phyloP scores from a whole-genome alignment of 179 eudicot species.

The Nepenthes alata region DNA sequence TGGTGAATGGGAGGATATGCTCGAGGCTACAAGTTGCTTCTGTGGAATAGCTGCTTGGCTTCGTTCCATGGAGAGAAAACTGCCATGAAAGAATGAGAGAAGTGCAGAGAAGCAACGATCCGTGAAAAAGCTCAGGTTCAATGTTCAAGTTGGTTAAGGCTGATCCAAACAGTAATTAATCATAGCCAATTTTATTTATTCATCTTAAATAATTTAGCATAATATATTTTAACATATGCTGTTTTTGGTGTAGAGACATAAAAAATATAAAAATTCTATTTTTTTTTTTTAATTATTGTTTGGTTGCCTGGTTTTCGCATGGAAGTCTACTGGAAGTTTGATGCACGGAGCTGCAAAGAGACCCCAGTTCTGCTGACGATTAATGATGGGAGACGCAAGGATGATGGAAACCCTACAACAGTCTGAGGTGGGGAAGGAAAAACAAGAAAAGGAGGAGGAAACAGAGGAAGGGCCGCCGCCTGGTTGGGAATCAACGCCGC shows the following conservation, averaged over 20 bases:
- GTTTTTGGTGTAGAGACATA: too few species aligned
- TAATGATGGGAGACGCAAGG: neutral
- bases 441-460: constrained; percentile 1
- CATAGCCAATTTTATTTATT: too few species aligned
- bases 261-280: too few species aligned
- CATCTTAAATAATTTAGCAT: too few species aligned
- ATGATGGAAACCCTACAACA: neutral
- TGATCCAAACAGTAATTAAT: too few species aligned
- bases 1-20: neutral
- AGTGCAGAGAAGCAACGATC: neutral
- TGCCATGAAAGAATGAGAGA: neutral
- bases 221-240: too few species aligned
- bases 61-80: neutral
- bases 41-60: constrained; percentile 1
- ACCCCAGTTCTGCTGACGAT: too few species aligned
- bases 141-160: too few species aligned
- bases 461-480: constrained; percentile 27
- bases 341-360: too few species aligned
- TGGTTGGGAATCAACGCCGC: constrained; percentile 25
- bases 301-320: too few species aligned
- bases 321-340: too few species aligned
- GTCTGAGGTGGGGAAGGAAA: neutral
- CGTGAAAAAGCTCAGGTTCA: neutral
- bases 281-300: too few species aligned
- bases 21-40: neutral